A percentile compares a stretch with the other conserved stretches of the same genome.
Conservation (phyloP, 2,329 filamentous ascomycete genomes). For the Exophiala sp. region DNA sequence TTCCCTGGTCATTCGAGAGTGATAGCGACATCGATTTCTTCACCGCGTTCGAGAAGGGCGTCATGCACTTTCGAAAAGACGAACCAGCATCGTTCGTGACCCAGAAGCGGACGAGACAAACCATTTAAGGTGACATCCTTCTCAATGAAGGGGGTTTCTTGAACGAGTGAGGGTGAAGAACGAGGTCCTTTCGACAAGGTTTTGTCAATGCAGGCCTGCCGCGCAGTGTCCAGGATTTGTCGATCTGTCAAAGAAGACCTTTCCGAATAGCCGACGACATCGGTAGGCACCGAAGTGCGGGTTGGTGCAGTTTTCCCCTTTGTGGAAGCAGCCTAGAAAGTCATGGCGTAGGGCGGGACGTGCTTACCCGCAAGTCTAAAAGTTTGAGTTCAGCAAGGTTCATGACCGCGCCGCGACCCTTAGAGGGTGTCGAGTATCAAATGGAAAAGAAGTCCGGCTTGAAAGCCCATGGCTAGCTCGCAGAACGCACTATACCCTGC, state of each 20-base stretch:
- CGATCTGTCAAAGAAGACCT: too few relatives aligned
- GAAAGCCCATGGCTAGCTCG: too few relatives aligned
- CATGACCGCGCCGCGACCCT: not conserved
- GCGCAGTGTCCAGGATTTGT: too few relatives aligned
- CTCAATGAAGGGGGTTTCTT: too few relatives aligned
- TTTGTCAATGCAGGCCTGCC: too few relatives aligned
- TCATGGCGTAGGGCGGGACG: conserved; percentile 5
- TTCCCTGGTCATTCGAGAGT: not conserved
- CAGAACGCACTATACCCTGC: too few relatives aligned
- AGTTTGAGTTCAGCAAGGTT: not conserved
- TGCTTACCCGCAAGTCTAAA: conserved; percentile 12
- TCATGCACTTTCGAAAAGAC: not conserved
- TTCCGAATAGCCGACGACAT: too few relatives aligned
- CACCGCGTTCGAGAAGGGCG: not conserved
- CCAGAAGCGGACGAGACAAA: not conserved
- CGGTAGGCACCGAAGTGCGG: too few relatives aligned
- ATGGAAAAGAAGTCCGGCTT: not conserved
- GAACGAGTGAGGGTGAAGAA: too few relatives aligned
- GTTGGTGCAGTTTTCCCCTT: not conserved
- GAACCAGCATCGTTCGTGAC: not conserved
- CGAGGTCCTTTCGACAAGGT: too few relatives aligned
- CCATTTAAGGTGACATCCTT: not conserved
- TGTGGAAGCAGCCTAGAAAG: not conserved
- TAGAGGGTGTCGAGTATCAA: not conserved
- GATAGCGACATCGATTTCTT: not conserved